These are phyloP conservation scores for Talinum fruticosum DNA, from an alignment of 148 eudicot genomes.

Conservation along the genomic window DNA sequence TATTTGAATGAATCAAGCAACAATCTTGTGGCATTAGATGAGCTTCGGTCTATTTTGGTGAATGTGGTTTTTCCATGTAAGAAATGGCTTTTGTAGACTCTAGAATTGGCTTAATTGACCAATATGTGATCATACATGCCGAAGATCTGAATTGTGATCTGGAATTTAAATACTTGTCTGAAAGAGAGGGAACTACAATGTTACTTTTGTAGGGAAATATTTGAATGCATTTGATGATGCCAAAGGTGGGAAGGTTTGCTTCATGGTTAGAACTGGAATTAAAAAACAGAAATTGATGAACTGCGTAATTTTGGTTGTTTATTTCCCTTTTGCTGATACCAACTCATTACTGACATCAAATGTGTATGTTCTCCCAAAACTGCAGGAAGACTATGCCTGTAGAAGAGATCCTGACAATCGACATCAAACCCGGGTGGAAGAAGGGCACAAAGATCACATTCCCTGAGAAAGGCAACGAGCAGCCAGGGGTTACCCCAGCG, in stretches of 20 bases:
- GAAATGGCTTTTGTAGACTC: neutral
- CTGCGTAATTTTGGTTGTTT: no score
- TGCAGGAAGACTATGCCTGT: slow-evolving; percentile 52
- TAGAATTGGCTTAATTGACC: neutral
- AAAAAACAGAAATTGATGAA: no score
- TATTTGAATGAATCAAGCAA: no score
- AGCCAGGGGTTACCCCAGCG: slow-evolving; percentile 48
- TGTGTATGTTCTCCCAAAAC: neutral
- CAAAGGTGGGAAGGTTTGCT: no score
- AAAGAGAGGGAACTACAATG: neutral
- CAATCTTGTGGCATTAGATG: no score
- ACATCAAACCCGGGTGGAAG: slow-evolving; percentile 75
- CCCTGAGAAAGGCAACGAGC: slow-evolving; percentile 71
- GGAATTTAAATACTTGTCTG: neutral
- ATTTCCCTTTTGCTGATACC: no score
- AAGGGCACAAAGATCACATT: slow-evolving; percentile 78
- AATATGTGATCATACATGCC: neutral
- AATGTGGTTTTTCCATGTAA: no score
- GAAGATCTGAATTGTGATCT: neutral
- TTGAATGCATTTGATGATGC: no score
- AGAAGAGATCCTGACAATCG: slow-evolving; percentile 60
- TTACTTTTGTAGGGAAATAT: neutral
- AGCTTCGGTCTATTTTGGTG: no score
- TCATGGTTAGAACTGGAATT: no score
- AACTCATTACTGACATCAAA: no score